Percentiles rank a stretch among this genome's conserved stretches.
Conservation (phyloP, 148 eudicot genomes). For the Rhododendron vialii region DNA sequence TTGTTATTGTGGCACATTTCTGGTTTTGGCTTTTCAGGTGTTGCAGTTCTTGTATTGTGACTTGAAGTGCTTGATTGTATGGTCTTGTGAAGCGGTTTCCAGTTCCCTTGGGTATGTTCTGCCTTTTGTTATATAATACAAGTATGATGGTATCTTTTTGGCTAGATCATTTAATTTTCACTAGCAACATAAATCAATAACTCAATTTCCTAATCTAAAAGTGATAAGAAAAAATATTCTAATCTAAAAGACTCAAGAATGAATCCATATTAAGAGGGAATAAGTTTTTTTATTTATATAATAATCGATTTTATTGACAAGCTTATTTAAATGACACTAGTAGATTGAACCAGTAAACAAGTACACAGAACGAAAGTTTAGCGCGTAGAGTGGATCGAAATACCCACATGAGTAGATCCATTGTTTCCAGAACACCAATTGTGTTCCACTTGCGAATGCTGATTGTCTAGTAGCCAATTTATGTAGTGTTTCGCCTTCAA, state of each 20-base stretch:
- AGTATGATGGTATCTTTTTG: background rate
- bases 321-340: background rate
- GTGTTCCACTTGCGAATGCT: constrained; percentile 6
- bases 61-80: background rate
- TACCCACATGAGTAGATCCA: constrained; percentile 14
- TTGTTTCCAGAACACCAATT: background rate
- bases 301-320: background rate
- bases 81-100: background rate
- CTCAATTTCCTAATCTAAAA: background rate
- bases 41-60: background rate
- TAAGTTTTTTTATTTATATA: too few relatives aligned
- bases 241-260: background rate
- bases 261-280: background rate
- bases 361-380: background rate
- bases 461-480: constrained; percentile 8
- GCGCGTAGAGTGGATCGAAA: background rate
- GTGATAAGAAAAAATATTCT: background rate
- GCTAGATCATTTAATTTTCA: background rate
- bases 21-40: background rate
- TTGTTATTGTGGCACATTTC: background rate
- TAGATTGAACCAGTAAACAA: background rate
- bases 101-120: background rate
- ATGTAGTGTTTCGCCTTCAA: background rate
- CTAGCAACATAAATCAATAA: background rate
- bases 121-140: background rate